These are phyloP conservation scores for Arthonia radiata DNA, from an alignment of 495 filamentous ascomycete species.

Conservation along the genomic window DNA sequence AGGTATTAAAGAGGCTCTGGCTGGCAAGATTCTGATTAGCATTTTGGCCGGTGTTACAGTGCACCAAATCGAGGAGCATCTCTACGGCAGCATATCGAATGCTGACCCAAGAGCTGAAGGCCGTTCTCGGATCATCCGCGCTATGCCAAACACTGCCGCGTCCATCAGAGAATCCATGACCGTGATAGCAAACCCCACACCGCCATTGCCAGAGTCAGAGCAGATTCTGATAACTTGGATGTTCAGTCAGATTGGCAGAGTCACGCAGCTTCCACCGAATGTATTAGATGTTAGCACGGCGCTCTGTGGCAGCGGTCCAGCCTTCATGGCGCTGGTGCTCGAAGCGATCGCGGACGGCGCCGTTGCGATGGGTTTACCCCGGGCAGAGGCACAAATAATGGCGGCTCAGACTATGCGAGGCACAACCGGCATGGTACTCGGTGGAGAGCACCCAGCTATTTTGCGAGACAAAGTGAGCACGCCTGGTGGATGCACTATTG, in stretches of 20 bases:
- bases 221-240: constrained; percentile 46
- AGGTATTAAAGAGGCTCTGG: constrained; percentile 43
- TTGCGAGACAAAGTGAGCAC: constrained; percentile 56
- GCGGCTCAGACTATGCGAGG: constrained; percentile 57
- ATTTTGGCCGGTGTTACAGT: constrained; percentile 64
- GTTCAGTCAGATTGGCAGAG: constrained; percentile 43
- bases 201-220: constrained; percentile 26
- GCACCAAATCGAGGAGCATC: constrained; percentile 30
- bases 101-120: constrained; percentile 7
- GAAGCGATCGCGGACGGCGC: constrained; percentile 57
- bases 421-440: constrained; percentile 42
- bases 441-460: constrained; percentile 53
- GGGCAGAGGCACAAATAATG: constrained; percentile 55
- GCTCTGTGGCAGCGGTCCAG: constrained; percentile 54
- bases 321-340: constrained; percentile 54
- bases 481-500: constrained; percentile 61
- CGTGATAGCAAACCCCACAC: constrained; percentile 36
- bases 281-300: constrained; percentile 55
- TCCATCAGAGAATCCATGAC: constrained; percentile 61
- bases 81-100: constrained; percentile 21
- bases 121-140: constrained; percentile 35
- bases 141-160: constrained; percentile 55
- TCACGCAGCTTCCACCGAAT: constrained; percentile 33
- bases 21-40: constrained; percentile 59
- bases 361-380: constrained; percentile 56